A percentile compares a stretch with the other conserved stretches of the same genome.
These are phyloP conservation scores for Papilionanthe hybrid DNA, from an alignment of 116 monocot species.

Conservation along the genomic window DNA sequence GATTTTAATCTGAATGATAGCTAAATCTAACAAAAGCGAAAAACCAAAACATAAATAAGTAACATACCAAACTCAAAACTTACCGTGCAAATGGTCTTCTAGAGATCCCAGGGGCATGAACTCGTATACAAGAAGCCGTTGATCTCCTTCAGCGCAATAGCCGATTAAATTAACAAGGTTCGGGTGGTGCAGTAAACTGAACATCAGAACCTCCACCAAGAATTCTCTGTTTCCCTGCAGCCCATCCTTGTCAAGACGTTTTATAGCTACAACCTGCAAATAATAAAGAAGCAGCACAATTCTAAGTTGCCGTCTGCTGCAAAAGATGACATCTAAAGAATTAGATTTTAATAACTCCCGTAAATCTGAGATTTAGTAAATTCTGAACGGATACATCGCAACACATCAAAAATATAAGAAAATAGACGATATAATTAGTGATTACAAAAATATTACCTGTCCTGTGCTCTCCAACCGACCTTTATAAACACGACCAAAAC, in stretches of 20 bases:
- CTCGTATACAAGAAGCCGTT: conserved; percentile 79
- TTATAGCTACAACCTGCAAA: conserved; percentile 58
- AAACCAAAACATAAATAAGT: too few relatives aligned
- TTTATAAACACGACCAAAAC: conserved; percentile 71
- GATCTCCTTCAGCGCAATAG: conserved; percentile 78
- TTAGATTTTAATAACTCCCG: too few relatives aligned
- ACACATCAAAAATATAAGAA: neutral
- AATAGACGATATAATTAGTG: neutral
- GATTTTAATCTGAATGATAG: neutral
- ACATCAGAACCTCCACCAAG: conserved; percentile 71
- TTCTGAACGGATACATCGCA: too few relatives aligned
- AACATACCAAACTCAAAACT: neutral
- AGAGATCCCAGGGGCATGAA: conserved; percentile 71
- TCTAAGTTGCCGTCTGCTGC: too few relatives aligned
- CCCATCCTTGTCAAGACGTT: conserved; percentile 76
- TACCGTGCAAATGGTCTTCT: conserved; percentile 75
- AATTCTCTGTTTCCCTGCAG: conserved; percentile 75
- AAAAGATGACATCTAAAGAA: too few relatives aligned
- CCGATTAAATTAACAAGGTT: conserved; percentile 75
- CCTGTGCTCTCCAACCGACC: conserved; percentile 57
- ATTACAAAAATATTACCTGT: conserved; percentile 30
- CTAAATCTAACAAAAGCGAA: too few relatives aligned
- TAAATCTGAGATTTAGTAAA: too few relatives aligned
- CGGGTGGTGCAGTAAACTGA: conserved; percentile 69
- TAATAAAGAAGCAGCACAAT: neutral